A percentile compares a stretch with the other conserved stretches of the same genome.
Evolutionary conservation across 1,139 yeast species (phyloP).

Genomic region (Diutina neorugosa): DNA sequence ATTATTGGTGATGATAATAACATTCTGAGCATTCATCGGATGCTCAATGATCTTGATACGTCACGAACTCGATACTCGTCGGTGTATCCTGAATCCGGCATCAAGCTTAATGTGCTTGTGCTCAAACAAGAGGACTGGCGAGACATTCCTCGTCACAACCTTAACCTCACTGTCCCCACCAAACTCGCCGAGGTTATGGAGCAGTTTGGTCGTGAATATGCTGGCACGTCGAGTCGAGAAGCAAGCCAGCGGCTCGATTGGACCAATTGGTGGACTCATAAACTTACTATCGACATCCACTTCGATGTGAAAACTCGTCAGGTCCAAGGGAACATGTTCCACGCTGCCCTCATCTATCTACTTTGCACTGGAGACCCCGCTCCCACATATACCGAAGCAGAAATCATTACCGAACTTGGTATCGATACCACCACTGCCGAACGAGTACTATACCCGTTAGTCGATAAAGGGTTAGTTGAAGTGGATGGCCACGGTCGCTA

Average conservation of each 20-base stretch:
- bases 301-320: not conserved
- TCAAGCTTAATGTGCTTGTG: not conserved
- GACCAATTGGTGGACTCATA: constrained; percentile 1
- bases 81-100: not conserved
- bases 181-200: not conserved
- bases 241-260: not conserved
- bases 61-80: not conserved
- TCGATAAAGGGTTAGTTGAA: not conserved
- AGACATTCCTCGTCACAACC: not conserved
- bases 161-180: not conserved
- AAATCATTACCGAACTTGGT: not conserved
- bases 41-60: not conserved
- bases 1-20: not conserved
- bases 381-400: not conserved
- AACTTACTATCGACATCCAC: not conserved
- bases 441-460: not conserved
- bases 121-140: constrained; percentile 1
- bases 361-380: not conserved
- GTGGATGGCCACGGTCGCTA: not conserved
- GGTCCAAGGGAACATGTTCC: constrained; percentile 1
- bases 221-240: too few species aligned
- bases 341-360: not conserved
- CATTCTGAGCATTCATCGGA: not conserved
- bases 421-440: not conserved
- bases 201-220: not conserved